A percentile compares a stretch with the other conserved stretches of the same genome.
These are phyloP conservation scores for Collybia nuda DNA, from an alignment of 768 basidiomycete species.

Conservation along the genomic window DNA sequence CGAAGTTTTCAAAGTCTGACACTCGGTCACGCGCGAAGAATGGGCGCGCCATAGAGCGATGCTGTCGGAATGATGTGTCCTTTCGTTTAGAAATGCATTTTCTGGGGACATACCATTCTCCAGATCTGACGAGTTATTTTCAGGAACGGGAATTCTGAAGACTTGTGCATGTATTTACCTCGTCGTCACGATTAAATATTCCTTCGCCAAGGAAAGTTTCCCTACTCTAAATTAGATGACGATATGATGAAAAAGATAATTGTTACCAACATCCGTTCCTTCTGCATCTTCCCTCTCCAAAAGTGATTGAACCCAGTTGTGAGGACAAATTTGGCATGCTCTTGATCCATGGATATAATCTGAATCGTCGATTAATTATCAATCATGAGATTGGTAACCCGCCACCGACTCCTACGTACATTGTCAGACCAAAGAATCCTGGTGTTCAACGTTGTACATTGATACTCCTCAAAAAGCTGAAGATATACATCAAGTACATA, in stretches of 20 bases:
- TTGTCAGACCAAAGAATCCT: conserved; percentile 69
- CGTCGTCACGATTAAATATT: conserved; percentile 78
- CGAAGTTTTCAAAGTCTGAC: conserved; percentile 69
- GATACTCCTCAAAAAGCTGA: conserved; percentile 68
- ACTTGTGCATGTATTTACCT: conserved; percentile 35
- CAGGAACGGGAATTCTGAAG: conserved; percentile 2
- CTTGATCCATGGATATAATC: conserved; percentile 77
- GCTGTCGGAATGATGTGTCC: conserved; percentile 34
- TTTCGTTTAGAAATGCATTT: neutral
- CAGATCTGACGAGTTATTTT: conserved; percentile 40
- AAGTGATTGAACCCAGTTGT: conserved; percentile 68
- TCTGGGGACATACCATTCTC: conserved; percentile 51
- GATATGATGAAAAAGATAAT: neutral
- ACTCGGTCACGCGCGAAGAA: conserved; percentile 76
- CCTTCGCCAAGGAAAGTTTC: conserved; percentile 69
- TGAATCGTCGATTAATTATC: conserved; percentile 21
- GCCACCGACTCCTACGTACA: conserved; percentile 39
- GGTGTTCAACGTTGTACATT: conserved; percentile 68
- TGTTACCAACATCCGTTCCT: conserved; percentile 59
- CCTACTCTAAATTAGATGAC: conserved; percentile 26
- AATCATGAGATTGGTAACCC: neutral
- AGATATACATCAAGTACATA: conserved; percentile 66
- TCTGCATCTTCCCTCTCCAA: conserved; percentile 63
- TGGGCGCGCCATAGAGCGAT: conserved; percentile 65
- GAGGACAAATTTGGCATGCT: conserved; percentile 63